Base-by-base conservation (phyloP, 2,329 filamentous ascomycete genomes). In the Juglanconis juglandina region DNA sequence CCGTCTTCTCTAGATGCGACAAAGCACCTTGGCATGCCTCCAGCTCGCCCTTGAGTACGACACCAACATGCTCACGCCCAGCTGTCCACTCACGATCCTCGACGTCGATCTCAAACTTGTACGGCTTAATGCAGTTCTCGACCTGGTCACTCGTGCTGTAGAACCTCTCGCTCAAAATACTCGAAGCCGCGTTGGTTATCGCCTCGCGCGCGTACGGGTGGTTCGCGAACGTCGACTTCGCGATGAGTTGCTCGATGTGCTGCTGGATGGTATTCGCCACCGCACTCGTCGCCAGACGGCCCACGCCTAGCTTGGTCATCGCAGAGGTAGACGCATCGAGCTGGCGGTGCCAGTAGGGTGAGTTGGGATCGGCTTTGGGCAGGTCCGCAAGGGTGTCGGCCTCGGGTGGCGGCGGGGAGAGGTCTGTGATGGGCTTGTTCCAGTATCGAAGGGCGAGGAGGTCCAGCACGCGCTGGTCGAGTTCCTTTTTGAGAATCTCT, bases 81-180 rank as follows among this genome's bases (percentile, higher is more conserved):
- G 90, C 86, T 3, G 81, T 74, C 95, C 95, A 99, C 72, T 99
- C 96, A 7, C 87, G 81, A 44, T 93, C 90, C 69, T 96, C 92
- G 49, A 99, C 87, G 68, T 99, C 95, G 61, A 99, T 96, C 64
- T 97, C 92, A 67, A 94, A 98, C 72, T 99, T 99, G 80, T 94
- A 99, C 0, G 96, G 95, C 75, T 99, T 99, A 76, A 99, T 96
- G 72, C 94, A 99, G 71, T 98, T 98, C 74, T 99, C 95, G 1
- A 99, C 91, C 75, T 98, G 95, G 69, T 99, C 96, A 64, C 91
- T 95, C 1, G 96, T 99, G 75, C 94, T 95, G 76, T 97, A 98
- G 65, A 96, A 96, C 13, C 94, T 84, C 69, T 99, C 95, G 66
- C 95, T 95, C 11, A 99, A 78, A 56, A 99, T 98, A 33, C 87